Evolutionary conservation across 768 basidiomycete genomes (phyloP).

Genomic region (Russula sp.): DNA sequence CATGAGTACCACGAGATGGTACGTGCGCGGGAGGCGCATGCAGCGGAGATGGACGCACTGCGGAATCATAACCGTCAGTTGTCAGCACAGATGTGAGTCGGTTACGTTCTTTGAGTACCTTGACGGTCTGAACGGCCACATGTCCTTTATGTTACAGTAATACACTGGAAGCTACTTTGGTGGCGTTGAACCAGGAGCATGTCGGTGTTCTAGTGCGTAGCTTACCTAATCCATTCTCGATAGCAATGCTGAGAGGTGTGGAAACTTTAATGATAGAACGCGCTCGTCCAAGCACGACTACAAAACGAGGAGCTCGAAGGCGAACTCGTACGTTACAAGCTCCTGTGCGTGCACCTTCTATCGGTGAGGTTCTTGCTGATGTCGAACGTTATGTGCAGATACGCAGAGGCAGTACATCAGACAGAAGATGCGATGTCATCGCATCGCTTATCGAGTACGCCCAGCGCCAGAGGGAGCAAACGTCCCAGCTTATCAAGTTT

Average conservation of each 20-base stretch:
- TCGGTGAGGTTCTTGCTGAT: neutral
- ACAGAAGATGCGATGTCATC: slow-evolving; percentile 45
- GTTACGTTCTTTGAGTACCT: neutral
- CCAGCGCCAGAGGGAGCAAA: slow-evolving; percentile 27
- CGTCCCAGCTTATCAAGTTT: slow-evolving; percentile 20
- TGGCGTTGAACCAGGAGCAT: slow-evolving; percentile 78
- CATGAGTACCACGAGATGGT: slow-evolving; percentile 83
- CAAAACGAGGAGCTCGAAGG: slow-evolving; percentile 90
- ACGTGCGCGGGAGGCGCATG: slow-evolving; percentile 73
- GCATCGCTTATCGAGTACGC: slow-evolving; percentile 31
- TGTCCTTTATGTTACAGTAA: slow-evolving; percentile 44
- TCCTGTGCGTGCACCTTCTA: slow-evolving; percentile 53
- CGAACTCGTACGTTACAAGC: slow-evolving; percentile 90
- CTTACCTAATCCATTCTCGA: neutral
- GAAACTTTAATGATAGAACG: slow-evolving; percentile 49
- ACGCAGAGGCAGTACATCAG: slow-evolving; percentile 48
- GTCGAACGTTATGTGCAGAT: slow-evolving; percentile 28
- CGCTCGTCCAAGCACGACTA: slow-evolving; percentile 82
- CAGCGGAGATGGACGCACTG: slow-evolving; percentile 74
- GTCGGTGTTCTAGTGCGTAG: slow-evolving; percentile 56
- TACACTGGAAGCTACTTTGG: slow-evolving; percentile 66
- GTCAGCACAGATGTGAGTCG: slow-evolving; percentile 68
- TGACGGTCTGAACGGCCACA: neutral
- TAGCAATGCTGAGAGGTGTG: slow-evolving; percentile 24
- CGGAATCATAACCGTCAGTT: slow-evolving; percentile 73